These are phyloP conservation scores for Millerozyma acaciae DNA, from an alignment of 805 yeast species.

Conservation along the genomic window DNA sequence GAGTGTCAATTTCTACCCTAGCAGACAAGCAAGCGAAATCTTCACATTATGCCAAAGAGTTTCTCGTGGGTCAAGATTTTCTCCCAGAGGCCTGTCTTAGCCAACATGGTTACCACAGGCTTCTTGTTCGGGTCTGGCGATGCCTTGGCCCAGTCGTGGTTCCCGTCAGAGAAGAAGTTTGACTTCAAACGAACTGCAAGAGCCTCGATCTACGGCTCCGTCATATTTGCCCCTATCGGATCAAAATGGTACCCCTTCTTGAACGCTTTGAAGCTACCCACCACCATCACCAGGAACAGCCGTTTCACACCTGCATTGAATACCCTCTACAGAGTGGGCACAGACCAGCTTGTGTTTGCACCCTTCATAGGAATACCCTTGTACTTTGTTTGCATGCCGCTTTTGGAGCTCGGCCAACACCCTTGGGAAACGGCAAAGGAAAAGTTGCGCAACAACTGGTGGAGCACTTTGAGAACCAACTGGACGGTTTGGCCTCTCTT, in stretches of 20 bases:
- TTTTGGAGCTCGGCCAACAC: slow-evolving; percentile 52
- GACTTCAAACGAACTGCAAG: slow-evolving; percentile 58
- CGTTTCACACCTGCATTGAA: slow-evolving; percentile 7
- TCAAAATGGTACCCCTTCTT: slow-evolving; percentile 64
- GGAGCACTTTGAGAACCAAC: slow-evolving; percentile 67
- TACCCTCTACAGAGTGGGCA: slow-evolving; percentile 45
- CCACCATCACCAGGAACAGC: not conserved
- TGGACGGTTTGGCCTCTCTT: slow-evolving; percentile 92
- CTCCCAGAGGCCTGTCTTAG: slow-evolving; percentile 35
- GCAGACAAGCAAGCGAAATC: too few species aligned
- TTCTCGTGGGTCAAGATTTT: too few species aligned
- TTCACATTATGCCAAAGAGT: too few species aligned
- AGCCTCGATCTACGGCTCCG: slow-evolving; percentile 66
- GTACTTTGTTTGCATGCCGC: slow-evolving; percentile 64
- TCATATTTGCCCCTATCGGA: slow-evolving; percentile 73
- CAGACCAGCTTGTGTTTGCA: slow-evolving; percentile 75
- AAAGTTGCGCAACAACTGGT: slow-evolving; percentile 50
- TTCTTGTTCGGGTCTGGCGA: slow-evolving; percentile 73
- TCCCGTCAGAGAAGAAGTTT: slow-evolving; percentile 29
- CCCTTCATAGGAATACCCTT: slow-evolving; percentile 70
- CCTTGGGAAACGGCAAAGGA: slow-evolving; percentile 33
- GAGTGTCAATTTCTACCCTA: too few species aligned
- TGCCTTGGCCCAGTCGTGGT: slow-evolving; percentile 58
- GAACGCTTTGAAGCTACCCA: slow-evolving; percentile 38
- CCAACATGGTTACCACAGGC: slow-evolving; percentile 50